Evolutionary conservation across 345 rosid species (phyloP).

Genomic region (Firmiana major): DNA sequence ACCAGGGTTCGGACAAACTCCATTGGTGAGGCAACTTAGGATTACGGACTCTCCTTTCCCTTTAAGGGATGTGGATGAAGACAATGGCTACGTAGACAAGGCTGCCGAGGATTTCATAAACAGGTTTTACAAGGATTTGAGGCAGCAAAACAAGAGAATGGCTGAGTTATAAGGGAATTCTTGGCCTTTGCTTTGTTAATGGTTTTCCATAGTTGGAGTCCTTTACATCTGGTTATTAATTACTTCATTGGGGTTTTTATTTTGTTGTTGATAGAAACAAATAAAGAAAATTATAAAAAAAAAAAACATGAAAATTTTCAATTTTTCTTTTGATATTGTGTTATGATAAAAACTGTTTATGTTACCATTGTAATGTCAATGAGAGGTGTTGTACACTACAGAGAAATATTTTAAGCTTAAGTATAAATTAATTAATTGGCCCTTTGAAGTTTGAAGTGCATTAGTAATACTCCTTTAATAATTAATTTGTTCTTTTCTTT

Average conservation of each 20-base stretch:
- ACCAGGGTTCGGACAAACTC: constrained; percentile 83
- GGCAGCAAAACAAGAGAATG: constrained; percentile 41
- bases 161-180: constrained; percentile 5
- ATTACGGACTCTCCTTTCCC: constrained; percentile 97
- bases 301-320: neutral
- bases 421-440: neutral
- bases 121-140: constrained; percentile 67
- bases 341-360: neutral
- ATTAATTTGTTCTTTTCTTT: neutral
- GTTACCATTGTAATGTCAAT: neutral
- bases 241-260: neutral
- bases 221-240: neutral
- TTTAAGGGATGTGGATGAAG: constrained; percentile 48
- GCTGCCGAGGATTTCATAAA: constrained; percentile 85
- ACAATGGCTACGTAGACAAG: constrained; percentile 49
- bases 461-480: no score
- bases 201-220: neutral
- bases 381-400: constrained; percentile 1
- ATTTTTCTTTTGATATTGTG: neutral
- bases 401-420: neutral
- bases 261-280: constrained; percentile 11
- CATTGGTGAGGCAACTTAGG: constrained; percentile 71
- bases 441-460: neutral
- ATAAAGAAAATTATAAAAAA: neutral
- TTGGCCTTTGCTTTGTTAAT: neutral